Conservation (phyloP, 2,329 filamentous ascomycete species). For the Aureobasidium melanogenum region DNA sequence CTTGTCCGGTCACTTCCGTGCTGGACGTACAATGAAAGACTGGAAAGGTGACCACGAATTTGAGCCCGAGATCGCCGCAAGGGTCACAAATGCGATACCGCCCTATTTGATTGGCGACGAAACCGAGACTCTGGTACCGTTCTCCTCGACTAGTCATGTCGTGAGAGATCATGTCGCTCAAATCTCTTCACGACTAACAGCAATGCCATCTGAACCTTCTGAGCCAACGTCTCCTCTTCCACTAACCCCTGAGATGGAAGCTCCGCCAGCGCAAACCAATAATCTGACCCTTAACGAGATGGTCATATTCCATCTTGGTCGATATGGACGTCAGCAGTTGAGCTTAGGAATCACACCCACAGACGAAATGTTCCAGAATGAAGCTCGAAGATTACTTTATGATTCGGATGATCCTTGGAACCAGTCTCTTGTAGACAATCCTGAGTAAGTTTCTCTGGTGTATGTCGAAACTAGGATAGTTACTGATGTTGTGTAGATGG, state of each 20-base stretch:
- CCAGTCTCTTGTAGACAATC: slow-evolving; percentile 30
- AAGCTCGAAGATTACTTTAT: slow-evolving; percentile 40
- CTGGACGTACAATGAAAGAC: slow-evolving; percentile 43
- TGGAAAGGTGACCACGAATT: slow-evolving; percentile 49
- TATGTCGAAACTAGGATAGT: neutral
- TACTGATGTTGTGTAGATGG: slow-evolving; percentile 22
- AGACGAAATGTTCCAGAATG: slow-evolving; percentile 41
- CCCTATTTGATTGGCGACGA: slow-evolving; percentile 43
- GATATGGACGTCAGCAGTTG: slow-evolving; percentile 33
- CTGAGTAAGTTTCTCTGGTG: slow-evolving; percentile 21
- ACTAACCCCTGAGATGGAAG: slow-evolving; percentile 3
- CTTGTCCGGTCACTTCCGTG: slow-evolving; percentile 46
- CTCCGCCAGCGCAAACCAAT: neutral
- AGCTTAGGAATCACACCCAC: slow-evolving; percentile 33
- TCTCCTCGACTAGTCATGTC: slow-evolving; percentile 29
- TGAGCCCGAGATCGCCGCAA: slow-evolving; percentile 35
- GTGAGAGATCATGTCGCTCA: neutral
- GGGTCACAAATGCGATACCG: slow-evolving; percentile 43
- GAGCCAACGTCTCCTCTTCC: neutral
- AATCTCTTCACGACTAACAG: neutral
- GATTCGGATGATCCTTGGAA: slow-evolving; percentile 42
- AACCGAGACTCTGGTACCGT: slow-evolving; percentile 36
- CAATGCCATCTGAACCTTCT: neutral
- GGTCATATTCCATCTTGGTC: slow-evolving; percentile 37
- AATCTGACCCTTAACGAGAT: slow-evolving; percentile 36